Base-by-base conservation (phyloP, 108 stramenopile genomes). In the Nannochloropsis salina region DNA sequence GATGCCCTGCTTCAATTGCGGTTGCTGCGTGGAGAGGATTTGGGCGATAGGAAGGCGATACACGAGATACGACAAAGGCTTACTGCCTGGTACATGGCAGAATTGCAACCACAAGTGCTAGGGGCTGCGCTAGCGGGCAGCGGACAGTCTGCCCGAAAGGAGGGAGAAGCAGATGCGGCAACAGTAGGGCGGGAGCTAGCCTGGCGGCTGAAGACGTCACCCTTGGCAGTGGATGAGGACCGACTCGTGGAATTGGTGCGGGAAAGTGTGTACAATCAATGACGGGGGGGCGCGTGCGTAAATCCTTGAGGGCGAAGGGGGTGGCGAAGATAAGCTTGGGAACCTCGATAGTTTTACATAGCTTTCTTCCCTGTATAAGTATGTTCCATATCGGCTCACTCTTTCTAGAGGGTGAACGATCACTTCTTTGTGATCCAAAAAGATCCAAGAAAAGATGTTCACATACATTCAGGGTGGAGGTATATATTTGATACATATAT, bases 231-330 rank as follows among this genome's bases (percentile, higher is more conserved):
- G 61, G n/a, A n/a, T 15, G n/a, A 8, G 61, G 61, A 74, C 20
- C 61, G n/a, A n/a, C 20, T 74, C 15, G 3, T 74, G 61, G 61
- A n/a, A 8, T 74, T 74, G 8, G 61, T 74, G 61, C 20, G 61
- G 61, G 61, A 74, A n/a, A 74, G 61, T 74, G 61, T 74, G 15
- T 74, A 74, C 61, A 74, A 74, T 74, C 20, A n/a, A n/a, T 74
- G 61, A 74, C 31, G 31, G 31, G 31, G 31, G 31, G 31, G 31
- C 31, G 31, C 31, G 31, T 31, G 31, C 31, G 31, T 31, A 31
- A 31, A 31, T 31, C 31, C 31, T 31, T 31, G 31, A 31, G 31
- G 31, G 31, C 31, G 31, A 31, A 31, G 31, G 31, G 31, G 31
- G 31, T 31, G 31, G 31, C 31, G 31, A 31, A 31, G 31, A 31